phyloP scores from a whole-genome alignment of 352 stramenopile species.

The Phytopythium kandeliae region DNA sequence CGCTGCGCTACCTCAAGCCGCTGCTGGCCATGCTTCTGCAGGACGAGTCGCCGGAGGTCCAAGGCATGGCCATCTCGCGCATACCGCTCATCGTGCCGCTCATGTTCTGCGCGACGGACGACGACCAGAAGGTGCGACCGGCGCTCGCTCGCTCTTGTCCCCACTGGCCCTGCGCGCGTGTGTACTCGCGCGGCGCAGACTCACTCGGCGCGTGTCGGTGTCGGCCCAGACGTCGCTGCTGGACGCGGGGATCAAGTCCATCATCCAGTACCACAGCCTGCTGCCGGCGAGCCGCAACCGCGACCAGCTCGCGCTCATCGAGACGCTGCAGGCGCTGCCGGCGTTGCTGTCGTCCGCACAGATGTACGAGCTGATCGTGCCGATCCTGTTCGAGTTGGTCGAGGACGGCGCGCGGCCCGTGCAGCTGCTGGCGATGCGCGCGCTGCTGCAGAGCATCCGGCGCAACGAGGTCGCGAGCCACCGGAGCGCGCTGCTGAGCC shows the following conservation, averaged over 20 bases:
- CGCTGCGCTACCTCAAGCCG: constrained; percentile 56
- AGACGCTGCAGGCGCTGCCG: constrained; percentile 53
- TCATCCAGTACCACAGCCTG: constrained; percentile 72
- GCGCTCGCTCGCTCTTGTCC: no score
- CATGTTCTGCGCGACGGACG: constrained; percentile 46
- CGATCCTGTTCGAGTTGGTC: constrained; percentile 73
- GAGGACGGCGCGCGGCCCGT: constrained; percentile 72
- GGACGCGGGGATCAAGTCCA: constrained; percentile 53
- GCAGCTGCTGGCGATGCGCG: constrained; percentile 57
- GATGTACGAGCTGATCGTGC: constrained; percentile 70
- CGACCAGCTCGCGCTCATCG: constrained; percentile 62
- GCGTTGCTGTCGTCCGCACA: constrained; percentile 50
- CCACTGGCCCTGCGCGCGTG: no score
- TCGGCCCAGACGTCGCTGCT: constrained; percentile 33
- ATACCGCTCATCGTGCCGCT: constrained; percentile 41
- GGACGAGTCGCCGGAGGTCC: constrained; percentile 53
- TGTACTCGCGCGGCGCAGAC: no score
- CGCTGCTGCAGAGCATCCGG: constrained; percentile 62
- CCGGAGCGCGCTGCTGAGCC: constrained; percentile 62
- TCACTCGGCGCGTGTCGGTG: no score
- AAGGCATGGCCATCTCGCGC: constrained; percentile 55
- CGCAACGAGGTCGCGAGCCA: constrained; percentile 62
- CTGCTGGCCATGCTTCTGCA: constrained; percentile 51
- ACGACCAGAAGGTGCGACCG: constrained; percentile 72
- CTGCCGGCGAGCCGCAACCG: constrained; percentile 57